phyloP scores from a whole-genome alignment of 257 asterid genomes.

The Solanum rostratum region DNA sequence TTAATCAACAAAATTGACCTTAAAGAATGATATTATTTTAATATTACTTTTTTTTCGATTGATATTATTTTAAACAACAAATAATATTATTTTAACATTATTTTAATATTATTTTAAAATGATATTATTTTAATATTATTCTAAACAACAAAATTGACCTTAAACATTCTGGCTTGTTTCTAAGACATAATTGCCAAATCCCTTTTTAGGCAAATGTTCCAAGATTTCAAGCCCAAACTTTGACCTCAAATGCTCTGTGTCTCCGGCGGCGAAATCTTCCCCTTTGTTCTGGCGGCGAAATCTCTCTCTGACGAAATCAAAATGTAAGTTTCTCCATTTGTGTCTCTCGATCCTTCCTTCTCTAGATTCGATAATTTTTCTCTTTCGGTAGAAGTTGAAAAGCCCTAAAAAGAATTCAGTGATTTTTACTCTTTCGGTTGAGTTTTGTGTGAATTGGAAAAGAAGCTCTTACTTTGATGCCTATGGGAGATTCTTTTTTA shows the following conservation, averaged over 20 bases:
- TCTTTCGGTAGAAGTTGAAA: neutral
- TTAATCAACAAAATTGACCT: too few relatives aligned
- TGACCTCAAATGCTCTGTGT: too few relatives aligned
- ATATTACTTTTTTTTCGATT: too few relatives aligned
- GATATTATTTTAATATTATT: too few relatives aligned
- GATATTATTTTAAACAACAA: too few relatives aligned
- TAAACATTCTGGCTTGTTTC: too few relatives aligned
- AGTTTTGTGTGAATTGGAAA: neutral
- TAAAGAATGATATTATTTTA: too few relatives aligned
- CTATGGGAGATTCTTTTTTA: neutral
- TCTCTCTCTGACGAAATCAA: neutral
- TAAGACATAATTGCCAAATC: too few relatives aligned
- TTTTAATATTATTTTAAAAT: too few relatives aligned
- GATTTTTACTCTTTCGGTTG: neutral
- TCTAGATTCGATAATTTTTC: neutral
- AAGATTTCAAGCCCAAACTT: neutral
- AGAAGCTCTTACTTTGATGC: neutral
- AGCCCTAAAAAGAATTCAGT: neutral
- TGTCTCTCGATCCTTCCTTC: neutral
- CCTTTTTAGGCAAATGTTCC: neutral
- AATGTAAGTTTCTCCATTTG: neutral
- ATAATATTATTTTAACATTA: too few relatives aligned
- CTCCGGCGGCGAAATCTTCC: neutral
- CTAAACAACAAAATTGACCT: too few relatives aligned
- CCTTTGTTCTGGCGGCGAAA: neutral